Percentiles rank a stretch among this genome's conserved stretches.
Evolutionary conservation across 495 filamentous ascomycete genomes (phyloP).

Genomic region (Tuber melanosporum): DNA sequence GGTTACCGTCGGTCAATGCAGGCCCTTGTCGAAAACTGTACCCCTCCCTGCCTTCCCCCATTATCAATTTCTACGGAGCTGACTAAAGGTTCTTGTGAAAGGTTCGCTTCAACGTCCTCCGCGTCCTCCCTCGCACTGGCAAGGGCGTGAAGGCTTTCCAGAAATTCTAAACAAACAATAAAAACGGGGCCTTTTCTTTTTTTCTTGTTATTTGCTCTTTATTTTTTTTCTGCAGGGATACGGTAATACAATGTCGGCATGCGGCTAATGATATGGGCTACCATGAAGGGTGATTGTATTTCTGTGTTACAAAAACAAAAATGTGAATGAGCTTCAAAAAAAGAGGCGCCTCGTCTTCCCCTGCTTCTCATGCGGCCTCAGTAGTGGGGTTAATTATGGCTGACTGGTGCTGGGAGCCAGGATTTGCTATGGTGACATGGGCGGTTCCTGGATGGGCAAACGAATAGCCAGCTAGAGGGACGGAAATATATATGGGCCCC

Average conservation of each 20-base stretch:
- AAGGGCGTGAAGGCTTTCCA: slow-evolving; percentile 94
- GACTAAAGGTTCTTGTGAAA: slow-evolving; percentile 42
- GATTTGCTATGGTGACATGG: not conserved
- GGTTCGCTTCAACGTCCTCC: slow-evolving; percentile 99
- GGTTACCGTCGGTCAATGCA: slow-evolving; percentile 98
- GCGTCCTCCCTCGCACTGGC: slow-evolving; percentile 90
- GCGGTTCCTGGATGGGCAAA: not conserved
- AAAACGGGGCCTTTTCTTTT: slow-evolving; percentile 8
- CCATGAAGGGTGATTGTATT: slow-evolving; percentile 2
- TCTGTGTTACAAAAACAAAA: slow-evolving; percentile 23
- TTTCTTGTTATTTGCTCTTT: slow-evolving; percentile 13
- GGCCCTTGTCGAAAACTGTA: slow-evolving; percentile 98
- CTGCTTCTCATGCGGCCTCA: slow-evolving; percentile 4
- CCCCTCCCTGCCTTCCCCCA: slow-evolving; percentile 42
- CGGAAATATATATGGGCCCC: not conserved
- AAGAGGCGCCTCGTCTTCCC: not conserved
- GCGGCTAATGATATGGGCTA: not conserved
- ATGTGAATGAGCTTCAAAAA: slow-evolving; percentile 1
- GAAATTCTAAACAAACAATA: slow-evolving; percentile 73
- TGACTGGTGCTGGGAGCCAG: not conserved
- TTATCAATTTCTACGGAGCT: slow-evolving; percentile 1
- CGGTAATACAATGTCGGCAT: slow-evolving; percentile 2
- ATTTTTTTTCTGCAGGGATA: slow-evolving; percentile 10
- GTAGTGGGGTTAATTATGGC: not conserved
- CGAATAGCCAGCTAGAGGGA: not conserved